Percentiles rank a stretch among this genome's conserved stretches.
phyloP scores from a whole-genome alignment of 257 asterid genomes.

The Agastache rugosa region DNA sequence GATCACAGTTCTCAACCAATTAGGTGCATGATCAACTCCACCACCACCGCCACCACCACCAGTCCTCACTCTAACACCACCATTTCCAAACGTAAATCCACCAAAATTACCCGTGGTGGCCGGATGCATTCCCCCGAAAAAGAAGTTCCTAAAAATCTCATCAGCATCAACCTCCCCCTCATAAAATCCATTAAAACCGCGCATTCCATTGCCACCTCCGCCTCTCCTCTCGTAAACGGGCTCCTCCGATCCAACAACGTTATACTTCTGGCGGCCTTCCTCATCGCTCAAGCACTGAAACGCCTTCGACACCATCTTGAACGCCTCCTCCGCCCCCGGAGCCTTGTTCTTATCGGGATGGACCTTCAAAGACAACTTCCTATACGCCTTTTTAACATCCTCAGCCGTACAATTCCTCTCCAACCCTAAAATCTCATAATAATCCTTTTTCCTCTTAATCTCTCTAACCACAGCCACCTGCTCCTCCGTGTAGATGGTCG shows the following conservation, averaged over 20 bases:
- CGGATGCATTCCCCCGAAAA: conserved; percentile 88
- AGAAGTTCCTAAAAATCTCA: conserved; percentile 94
- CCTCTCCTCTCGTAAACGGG: conserved; percentile 64
- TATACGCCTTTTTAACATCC: conserved; percentile 81
- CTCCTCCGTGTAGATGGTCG: conserved; percentile 68
- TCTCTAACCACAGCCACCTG: conserved; percentile 69
- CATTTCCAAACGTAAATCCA: conserved; percentile 82
- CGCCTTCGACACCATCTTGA: conserved; percentile 91
- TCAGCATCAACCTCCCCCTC: conserved; percentile 82
- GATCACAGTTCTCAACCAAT: conserved; percentile 60
- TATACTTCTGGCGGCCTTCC: conserved; percentile 74
- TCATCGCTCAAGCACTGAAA: conserved; percentile 89
- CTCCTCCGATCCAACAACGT: conserved; percentile 77
- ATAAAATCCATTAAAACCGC: conserved; percentile 75
- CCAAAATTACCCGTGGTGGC: conserved; percentile 68
- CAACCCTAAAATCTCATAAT: conserved; percentile 84
- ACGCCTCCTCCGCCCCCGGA: conserved; percentile 97
- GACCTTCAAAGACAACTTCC: conserved; percentile 88
- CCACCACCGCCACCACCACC: conserved; percentile 64
- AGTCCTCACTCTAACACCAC: conserved; percentile 77
- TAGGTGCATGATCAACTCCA: conserved; percentile 66
- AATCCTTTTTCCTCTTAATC: conserved; percentile 82
- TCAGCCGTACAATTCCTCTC: conserved; percentile 73
- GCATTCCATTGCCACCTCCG: conserved; percentile 61
- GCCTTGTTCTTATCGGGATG: conserved; percentile 97